Percentiles rank a stretch among this genome's conserved stretches.
Conservation (phyloP, 192 early-diverging fungal species). For the Lobosporangium transversale region DNA sequence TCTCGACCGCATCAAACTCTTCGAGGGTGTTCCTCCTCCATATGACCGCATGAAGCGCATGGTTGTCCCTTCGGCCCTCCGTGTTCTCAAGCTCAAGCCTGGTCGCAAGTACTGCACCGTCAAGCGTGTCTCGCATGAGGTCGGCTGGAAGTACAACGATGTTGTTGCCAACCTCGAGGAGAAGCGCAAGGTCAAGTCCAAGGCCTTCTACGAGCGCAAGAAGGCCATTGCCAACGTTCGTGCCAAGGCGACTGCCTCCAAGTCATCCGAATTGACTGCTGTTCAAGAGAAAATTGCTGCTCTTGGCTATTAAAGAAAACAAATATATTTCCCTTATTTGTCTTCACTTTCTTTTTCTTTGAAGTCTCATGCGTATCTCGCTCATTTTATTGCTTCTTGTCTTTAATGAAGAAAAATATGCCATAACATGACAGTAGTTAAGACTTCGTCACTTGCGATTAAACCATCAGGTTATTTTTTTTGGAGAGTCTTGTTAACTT, state of each 20-base stretch:
- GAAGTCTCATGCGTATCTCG: neutral
- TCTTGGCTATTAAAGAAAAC: slow-evolving; percentile 68
- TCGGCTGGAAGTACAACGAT: slow-evolving; percentile 99
- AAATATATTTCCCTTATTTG: no score
- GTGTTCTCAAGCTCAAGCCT: slow-evolving; percentile 95
- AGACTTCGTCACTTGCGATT: no score
- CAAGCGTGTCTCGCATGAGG: slow-evolving; percentile 92
- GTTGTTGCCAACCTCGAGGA: slow-evolving; percentile 96
- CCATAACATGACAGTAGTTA: no score
- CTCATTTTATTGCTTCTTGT: neutral
- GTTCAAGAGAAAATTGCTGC: slow-evolving; percentile 71
- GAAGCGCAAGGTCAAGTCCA: slow-evolving; percentile 96
- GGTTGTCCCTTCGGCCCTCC: slow-evolving; percentile 96
- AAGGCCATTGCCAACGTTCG: slow-evolving; percentile 80
- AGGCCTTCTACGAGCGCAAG: slow-evolving; percentile 94
- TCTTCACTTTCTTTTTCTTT: neutral
- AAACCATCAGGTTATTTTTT: no score
- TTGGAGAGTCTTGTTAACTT: no score
- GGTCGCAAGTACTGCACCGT: slow-evolving; percentile 98
- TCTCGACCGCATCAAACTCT: slow-evolving; percentile 97
- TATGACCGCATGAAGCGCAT: slow-evolving; percentile 98
- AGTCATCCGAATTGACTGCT: slow-evolving; percentile 59
- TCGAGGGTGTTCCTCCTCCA: slow-evolving; percentile 98
- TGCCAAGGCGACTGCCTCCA: slow-evolving; percentile 62
- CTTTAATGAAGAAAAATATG: slow-evolving; percentile 2